Evolutionary conservation across 768 basidiomycete genomes (phyloP).

Genomic region (Mycena crocata): DNA sequence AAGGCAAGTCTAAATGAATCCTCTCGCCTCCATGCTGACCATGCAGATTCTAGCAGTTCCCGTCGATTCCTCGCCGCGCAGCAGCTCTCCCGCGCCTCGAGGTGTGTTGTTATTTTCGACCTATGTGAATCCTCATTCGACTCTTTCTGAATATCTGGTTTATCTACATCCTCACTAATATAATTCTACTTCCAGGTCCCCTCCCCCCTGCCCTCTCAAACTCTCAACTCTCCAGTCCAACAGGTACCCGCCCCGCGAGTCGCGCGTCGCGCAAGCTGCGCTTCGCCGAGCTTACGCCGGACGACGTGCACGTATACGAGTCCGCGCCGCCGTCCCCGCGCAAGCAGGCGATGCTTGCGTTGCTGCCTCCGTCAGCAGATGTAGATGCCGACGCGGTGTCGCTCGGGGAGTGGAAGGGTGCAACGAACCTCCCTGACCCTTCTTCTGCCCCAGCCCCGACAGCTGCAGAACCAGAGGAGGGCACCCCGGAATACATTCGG

Average conservation of each 20-base stretch:
- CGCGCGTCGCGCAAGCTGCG: slow-evolving; percentile 70
- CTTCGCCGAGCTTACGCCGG: slow-evolving; percentile 79
- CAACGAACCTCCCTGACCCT: neutral
- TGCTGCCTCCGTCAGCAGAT: slow-evolving; percentile 61
- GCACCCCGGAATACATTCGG: slow-evolving; percentile 87
- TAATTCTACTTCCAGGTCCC: no score
- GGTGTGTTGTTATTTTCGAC: neutral
- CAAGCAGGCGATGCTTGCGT: slow-evolving; percentile 67
- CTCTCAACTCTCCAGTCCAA: slow-evolving; percentile 44
- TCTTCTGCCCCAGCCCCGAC: neutral
- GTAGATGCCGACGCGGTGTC: slow-evolving; percentile 51
- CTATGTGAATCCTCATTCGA: slow-evolving; percentile 27
- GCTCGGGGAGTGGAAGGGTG: slow-evolving; percentile 44
- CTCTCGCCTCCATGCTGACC: neutral
- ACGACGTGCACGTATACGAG: slow-evolving; percentile 87
- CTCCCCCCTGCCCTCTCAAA: slow-evolving; percentile 60
- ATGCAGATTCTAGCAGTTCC: neutral
- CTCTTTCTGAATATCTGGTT: no score
- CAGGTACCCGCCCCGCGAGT: slow-evolving; percentile 70
- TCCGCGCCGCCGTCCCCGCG: slow-evolving; percentile 83
- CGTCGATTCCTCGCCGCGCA: slow-evolving; percentile 7
- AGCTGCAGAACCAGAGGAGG: slow-evolving; percentile 63
- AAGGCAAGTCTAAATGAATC: neutral
- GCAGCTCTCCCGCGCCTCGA: slow-evolving; percentile 1
- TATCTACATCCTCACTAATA: no score